Percentiles rank a stretch among this genome's conserved stretches.
These are phyloP conservation scores for Austroboletus festivus DNA, from an alignment of 768 basidiomycete species.

Conservation along the genomic window DNA sequence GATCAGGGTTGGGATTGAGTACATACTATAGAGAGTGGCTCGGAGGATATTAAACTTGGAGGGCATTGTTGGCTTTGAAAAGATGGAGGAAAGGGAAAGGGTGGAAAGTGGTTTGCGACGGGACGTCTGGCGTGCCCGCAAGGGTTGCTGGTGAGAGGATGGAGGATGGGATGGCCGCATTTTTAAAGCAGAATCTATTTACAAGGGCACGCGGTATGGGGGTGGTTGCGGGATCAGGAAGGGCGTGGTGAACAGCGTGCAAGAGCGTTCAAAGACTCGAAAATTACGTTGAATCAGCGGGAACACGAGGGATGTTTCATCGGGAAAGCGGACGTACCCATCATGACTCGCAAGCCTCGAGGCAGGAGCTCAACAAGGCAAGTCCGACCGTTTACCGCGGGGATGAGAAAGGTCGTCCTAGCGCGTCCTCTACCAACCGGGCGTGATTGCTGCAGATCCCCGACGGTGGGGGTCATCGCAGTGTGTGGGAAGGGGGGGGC, in stretches of 20 bases:
- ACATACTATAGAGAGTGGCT: constrained; percentile 63
- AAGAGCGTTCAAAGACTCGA: constrained; percentile 8
- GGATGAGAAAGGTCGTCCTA: too few relatives aligned
- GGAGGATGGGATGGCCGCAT: constrained; percentile 24
- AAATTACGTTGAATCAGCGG: constrained; percentile 16
- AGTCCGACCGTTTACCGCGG: too few relatives aligned
- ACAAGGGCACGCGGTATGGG: constrained; percentile 29
- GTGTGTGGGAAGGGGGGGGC: background rate
- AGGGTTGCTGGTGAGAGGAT: constrained; percentile 19
- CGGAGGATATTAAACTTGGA: constrained; percentile 70
- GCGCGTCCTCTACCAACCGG: too few relatives aligned
- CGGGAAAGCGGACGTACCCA: too few relatives aligned
- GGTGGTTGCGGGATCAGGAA: constrained; percentile 25
- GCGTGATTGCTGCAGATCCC: too few relatives aligned
- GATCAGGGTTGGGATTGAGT: background rate
- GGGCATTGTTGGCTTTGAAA: constrained; percentile 51
- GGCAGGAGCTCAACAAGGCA: too few relatives aligned
- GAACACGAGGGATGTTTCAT: constrained; percentile 22
- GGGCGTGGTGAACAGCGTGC: constrained; percentile 22
- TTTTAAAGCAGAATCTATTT: constrained; percentile 26
- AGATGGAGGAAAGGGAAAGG: constrained; percentile 28
- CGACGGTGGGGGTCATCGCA: too few relatives aligned
- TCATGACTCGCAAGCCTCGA: too few relatives aligned
- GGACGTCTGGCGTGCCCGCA: constrained; percentile 29
- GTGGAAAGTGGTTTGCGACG: constrained; percentile 35